Evolutionary conservation across 2,329 filamentous ascomycete genomes (phyloP).

Genomic region (Fusarium torreyae): DNA sequence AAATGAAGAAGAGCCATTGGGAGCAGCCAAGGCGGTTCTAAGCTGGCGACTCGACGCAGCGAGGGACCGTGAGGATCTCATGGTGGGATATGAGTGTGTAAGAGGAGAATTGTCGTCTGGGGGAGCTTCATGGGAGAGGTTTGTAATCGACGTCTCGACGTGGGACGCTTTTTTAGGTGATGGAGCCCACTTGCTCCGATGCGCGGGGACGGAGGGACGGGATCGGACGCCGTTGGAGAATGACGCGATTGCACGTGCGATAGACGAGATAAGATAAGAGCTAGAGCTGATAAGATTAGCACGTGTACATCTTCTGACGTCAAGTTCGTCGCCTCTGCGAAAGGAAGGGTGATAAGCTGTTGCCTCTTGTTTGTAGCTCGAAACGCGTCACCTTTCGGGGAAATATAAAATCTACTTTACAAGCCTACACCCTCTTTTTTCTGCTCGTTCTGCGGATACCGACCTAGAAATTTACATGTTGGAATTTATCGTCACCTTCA

Average conservation of each 20-base stretch:
- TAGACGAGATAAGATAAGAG: conserved; percentile 9
- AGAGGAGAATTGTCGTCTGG: background rate
- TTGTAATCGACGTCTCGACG: conserved; percentile 43
- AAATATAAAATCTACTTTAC: conserved; percentile 1
- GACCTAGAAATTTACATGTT: conserved; percentile 31
- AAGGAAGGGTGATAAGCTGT: background rate
- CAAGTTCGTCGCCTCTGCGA: conserved; percentile 32
- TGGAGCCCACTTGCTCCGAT: conserved; percentile 38
- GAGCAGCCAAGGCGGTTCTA: conserved; percentile 14
- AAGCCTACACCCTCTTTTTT: background rate
- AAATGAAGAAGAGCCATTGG: background rate
- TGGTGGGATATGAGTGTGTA: conserved; percentile 23
- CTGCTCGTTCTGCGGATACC: background rate
- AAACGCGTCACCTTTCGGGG: conserved; percentile 38
- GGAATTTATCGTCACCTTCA: conserved; percentile 27
- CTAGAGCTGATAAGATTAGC: conserved; percentile 36
- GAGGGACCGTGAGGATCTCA: conserved; percentile 46
- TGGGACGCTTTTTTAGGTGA: conserved; percentile 30
- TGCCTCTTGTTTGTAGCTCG: background rate
- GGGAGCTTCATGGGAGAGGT: conserved; percentile 38
- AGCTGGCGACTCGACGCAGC: conserved; percentile 41
- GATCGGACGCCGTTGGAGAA: conserved; percentile 24
- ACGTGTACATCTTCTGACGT: conserved; percentile 34
- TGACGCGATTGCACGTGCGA: conserved; percentile 52
- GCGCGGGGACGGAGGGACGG: conserved; percentile 25